Percentiles rank a stretch among this genome's conserved stretches.
phyloP scores from a whole-genome alignment of 345 rosid species.

The Hibiscus syriacus region DNA sequence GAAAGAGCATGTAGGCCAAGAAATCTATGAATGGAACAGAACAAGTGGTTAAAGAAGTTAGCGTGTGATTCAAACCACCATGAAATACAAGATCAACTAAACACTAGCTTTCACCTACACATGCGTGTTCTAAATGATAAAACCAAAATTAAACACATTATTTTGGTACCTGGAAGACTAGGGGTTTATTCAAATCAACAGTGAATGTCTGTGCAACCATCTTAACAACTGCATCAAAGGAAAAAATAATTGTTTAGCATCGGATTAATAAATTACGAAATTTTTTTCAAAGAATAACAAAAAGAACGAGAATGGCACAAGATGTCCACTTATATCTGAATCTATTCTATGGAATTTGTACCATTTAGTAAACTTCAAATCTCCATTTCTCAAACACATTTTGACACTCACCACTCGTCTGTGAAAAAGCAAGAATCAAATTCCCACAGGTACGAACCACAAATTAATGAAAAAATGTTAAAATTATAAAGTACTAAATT shows the following conservation, averaged over 20 bases:
- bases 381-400: neutral
- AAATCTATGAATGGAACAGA: no score
- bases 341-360: neutral
- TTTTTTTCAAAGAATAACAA: neutral
- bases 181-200: conserved; percentile 79
- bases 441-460: neutral
- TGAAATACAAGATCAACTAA: neutral
- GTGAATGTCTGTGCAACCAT: conserved; percentile 77
- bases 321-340: neutral
- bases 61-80: neutral
- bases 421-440: neutral
- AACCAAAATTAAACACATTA: neutral
- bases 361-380: no score
- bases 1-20: neutral
- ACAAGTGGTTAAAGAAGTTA: neutral
- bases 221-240: conserved; percentile 21
- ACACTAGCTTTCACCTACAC: neutral
- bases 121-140: neutral
- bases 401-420: no score
- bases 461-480: neutral
- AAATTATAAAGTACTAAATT: no score
- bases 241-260: neutral
- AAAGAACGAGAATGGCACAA: neutral
- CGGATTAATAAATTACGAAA: neutral
- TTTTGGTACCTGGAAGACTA: conserved; percentile 76